Percentiles rank a stretch among this genome's conserved stretches.
Conservation (phyloP, 495 filamentous ascomycete genomes). For the Oidiodendron maius region DNA sequence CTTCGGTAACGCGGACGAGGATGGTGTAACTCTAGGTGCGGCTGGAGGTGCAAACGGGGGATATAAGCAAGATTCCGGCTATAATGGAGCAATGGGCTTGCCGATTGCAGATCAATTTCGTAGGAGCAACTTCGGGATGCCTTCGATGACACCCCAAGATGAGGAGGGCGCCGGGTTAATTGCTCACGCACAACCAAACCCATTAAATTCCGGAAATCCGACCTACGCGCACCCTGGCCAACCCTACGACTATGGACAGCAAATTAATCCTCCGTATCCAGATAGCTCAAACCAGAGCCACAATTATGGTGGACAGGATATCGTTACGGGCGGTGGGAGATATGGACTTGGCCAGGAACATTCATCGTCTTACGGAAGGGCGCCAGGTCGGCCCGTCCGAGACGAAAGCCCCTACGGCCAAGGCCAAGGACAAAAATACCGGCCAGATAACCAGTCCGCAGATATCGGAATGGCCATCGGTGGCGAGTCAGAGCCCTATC, state of each 20-base stretch:
- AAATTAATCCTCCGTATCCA: too few relatives aligned
- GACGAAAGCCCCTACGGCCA: background rate
- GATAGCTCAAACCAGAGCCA: too few relatives aligned
- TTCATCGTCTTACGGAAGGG: background rate
- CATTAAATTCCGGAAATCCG: conserved; percentile 23
- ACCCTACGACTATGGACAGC: too few relatives aligned
- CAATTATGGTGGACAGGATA: conserved; percentile 17
- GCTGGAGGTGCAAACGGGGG: conserved; percentile 7
- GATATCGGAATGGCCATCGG: conserved; percentile 22
- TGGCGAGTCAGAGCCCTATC: conserved; percentile 21
- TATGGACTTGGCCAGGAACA: conserved; percentile 1
- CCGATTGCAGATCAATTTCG: conserved; percentile 39
- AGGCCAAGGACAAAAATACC: background rate
- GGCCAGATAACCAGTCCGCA: too few relatives aligned
- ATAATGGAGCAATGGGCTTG: conserved; percentile 29
- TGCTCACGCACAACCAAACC: conserved; percentile 39
- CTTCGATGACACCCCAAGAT: background rate
- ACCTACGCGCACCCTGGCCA: conserved; percentile 17
- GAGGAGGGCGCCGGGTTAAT: conserved; percentile 43
- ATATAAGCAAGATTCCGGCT: conserved; percentile 11
- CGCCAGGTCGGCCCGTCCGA: background rate
- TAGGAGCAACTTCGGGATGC: conserved; percentile 30
- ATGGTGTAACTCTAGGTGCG: conserved; percentile 24
- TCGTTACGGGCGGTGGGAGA: conserved; percentile 7
- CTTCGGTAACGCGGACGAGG: conserved; percentile 4